Evolutionary conservation across 768 basidiomycete genomes (phyloP).

Genomic region (Tricholoma sp.): DNA sequence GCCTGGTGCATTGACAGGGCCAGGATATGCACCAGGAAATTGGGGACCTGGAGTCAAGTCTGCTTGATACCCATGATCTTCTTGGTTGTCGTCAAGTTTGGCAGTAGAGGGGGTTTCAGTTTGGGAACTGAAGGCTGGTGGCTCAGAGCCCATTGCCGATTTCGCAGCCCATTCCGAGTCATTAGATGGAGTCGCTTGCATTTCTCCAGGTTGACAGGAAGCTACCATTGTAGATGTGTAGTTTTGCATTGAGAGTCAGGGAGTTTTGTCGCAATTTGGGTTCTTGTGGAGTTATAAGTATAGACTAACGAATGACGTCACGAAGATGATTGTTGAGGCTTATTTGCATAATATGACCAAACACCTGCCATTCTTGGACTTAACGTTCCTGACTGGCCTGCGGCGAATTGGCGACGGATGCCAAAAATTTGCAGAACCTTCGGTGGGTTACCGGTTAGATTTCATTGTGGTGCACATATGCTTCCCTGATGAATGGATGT

Average conservation of each 20-base stretch:
- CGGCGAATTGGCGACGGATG: too few relatives aligned
- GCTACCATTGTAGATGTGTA: too few relatives aligned
- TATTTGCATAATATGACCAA: not conserved
- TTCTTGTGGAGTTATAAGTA: not conserved
- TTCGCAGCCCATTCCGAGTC: constrained; percentile 14
- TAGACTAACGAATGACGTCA: not conserved
- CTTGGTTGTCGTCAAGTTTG: not conserved
- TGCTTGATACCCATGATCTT: not conserved
- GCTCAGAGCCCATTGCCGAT: constrained; percentile 2
- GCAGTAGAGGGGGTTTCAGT: not conserved
- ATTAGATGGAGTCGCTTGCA: constrained; percentile 10
- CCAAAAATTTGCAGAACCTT: too few relatives aligned
- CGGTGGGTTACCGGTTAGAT: too few relatives aligned
- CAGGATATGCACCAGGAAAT: constrained; percentile 16
- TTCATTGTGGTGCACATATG: too few relatives aligned
- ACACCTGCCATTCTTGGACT: too few relatives aligned
- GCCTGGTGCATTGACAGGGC: not conserved
- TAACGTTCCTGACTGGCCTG: too few relatives aligned
- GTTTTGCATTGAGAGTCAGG: too few relatives aligned
- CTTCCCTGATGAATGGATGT: too few relatives aligned
- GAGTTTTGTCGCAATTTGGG: too few relatives aligned
- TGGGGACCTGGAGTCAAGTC: constrained; percentile 9
- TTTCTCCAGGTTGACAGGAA: constrained; percentile 4
- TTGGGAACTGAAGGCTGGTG: constrained; percentile 3
- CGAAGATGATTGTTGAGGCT: too few relatives aligned